Conservation (phyloP, 208 protist genomes). For the Vickermania spadyakhi region DNA sequence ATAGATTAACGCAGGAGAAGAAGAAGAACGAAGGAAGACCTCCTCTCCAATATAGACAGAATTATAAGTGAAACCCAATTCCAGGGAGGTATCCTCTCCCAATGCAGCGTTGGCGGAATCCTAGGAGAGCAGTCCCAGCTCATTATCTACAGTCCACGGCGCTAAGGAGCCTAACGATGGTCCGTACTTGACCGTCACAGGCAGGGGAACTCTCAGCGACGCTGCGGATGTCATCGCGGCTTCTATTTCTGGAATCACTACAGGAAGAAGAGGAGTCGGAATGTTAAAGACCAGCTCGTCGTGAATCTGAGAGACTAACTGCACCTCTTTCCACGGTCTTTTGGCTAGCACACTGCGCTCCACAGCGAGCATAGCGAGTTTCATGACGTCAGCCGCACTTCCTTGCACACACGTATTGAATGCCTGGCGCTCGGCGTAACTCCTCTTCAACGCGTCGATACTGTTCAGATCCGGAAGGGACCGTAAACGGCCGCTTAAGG, state of each 20-base stretch:
- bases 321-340: slow-evolving; percentile 15
- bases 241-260: slow-evolving; percentile 21
- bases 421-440: slow-evolving; percentile 84
- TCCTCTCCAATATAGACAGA: background rate
- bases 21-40: background rate
- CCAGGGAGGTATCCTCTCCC: too few relatives aligned
- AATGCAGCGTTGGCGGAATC: slow-evolving; percentile 41
- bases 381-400: slow-evolving; percentile 86
- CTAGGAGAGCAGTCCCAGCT: slow-evolving; percentile 52
- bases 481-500: slow-evolving; percentile 66
- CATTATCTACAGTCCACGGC: slow-evolving; percentile 70
- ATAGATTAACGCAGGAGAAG: background rate
- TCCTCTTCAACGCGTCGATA: slow-evolving; percentile 37
- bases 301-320: slow-evolving; percentile 52
- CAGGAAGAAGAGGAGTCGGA: slow-evolving; percentile 11
- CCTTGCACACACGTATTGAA: slow-evolving; percentile 88
- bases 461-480: slow-evolving; percentile 60
- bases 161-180: slow-evolving; percentile 52
- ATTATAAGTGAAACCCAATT: background rate
- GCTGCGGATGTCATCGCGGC: slow-evolving; percentile 33
- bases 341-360: slow-evolving; percentile 50
- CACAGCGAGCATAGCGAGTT: slow-evolving; percentile 77
- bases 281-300: slow-evolving; percentile 52
- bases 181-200: slow-evolving; percentile 57
- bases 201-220: slow-evolving; percentile 44